Evolutionary conservation across 306 rosid species (phyloP), one percentile per base, ranked within the genome.

Genomic region (Styphnolobium japonicum): DNA sequence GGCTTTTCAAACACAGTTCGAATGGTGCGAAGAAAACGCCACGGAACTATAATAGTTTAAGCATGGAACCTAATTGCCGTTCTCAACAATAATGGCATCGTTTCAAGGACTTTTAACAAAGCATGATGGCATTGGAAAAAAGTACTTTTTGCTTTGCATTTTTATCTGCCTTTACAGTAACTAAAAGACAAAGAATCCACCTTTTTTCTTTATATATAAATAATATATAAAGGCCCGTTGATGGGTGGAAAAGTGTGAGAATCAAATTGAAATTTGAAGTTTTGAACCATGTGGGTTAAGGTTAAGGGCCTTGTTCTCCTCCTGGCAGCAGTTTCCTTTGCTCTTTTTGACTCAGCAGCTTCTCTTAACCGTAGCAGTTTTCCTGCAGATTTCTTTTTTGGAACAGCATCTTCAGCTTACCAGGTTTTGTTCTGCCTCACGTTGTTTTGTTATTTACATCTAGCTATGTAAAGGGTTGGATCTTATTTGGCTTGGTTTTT

Each of bases 321-420:
- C 51, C 51, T 78, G 18, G 53, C 75, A 10, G 75, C 71, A 37
- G 12, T 68, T 45, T 74, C 79, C 19, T 8, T 46, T 36, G n/a
- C 58, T 57, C 72, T 73, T 62, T 74, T 82, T 43, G 21, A 63
- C 11, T 25, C 84, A 7, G 84, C 75, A 15, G 76, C 65, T 82
- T 85, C 88, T 62, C 76, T 85, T 14, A 78, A 58, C 31, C 86
- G 90, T 18, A 82, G 58, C 8, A 82, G 85, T 77, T 89, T 89
- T 15, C 90, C 92, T 2, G 7, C 75, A 36, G 85, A 81, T 80
- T 89, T 89, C 85, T 36, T 84, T 0, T 89, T 89, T 27, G 92
- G 92, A 72, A 78, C 88, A 1, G 88, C 87, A 22, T 89, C 92
- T 23, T 84, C 88, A 29, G 90, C 92, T 64, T 89, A 86, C 87